Evolutionary conservation across 805 yeast species (phyloP).

Genomic region (Schwanniomyces occidentalis): DNA sequence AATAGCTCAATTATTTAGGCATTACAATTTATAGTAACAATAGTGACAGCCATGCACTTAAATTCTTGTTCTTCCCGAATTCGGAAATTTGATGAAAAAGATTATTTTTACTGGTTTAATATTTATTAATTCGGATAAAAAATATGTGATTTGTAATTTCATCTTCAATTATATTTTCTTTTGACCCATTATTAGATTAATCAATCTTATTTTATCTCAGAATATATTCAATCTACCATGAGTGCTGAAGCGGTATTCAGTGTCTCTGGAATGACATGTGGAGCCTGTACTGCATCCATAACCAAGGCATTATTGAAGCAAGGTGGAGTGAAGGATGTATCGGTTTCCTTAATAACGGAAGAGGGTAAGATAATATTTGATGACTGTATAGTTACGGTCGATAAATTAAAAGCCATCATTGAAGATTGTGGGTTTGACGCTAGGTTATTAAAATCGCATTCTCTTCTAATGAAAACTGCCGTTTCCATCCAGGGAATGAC

Average conservation of each 20-base stretch:
- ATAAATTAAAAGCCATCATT: conserved; percentile 20
- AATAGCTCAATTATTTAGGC: neutral
- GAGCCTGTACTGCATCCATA: conserved; percentile 43
- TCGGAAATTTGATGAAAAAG: too few species aligned
- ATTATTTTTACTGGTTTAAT: too few species aligned
- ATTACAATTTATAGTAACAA: conserved; percentile 1
- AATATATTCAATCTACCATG: conserved; percentile 5
- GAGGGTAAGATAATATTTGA: conserved; percentile 30
- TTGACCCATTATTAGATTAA: too few species aligned
- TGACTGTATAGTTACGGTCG: conserved; percentile 10
- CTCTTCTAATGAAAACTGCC: conserved; percentile 6
- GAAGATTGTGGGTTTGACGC: conserved; percentile 31
- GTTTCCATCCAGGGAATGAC: conserved; percentile 73
- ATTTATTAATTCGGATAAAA: too few species aligned
- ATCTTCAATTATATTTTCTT: too few species aligned
- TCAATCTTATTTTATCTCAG: too few species aligned
- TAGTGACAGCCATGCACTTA: neutral
- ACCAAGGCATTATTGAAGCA: conserved; percentile 27
- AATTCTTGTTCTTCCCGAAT: too few species aligned
- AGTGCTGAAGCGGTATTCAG: conserved; percentile 7
- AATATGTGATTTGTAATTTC: too few species aligned
- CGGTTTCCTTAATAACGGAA: conserved; percentile 39
- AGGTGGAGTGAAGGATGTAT: conserved; percentile 25
- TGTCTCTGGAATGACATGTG: conserved; percentile 46
- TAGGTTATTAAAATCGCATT: conserved; percentile 1